Percentiles rank a stretch among this genome's conserved stretches.
Conservation (phyloP, 2,329 filamentous ascomycete species). For the Paecilomyces formosus region DNA sequence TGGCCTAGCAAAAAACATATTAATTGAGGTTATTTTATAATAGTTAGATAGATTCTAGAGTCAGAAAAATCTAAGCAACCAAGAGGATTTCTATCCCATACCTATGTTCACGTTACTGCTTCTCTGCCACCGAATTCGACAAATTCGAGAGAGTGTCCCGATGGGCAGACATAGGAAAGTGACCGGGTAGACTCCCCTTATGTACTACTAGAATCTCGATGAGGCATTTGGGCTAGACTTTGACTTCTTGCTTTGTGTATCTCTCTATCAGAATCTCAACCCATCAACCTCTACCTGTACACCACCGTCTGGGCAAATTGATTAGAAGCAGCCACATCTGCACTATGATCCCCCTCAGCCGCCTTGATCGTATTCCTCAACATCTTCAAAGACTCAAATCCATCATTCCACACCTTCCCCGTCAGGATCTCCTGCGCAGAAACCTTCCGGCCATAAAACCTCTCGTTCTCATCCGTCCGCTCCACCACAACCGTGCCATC, state of each 20-base stretch:
- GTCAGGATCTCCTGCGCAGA: constrained; percentile 56
- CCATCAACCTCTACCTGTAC: no score
- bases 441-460: constrained; percentile 67
- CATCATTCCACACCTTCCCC: constrained; percentile 48
- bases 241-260: no score
- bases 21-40: constrained; percentile 11
- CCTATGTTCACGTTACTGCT: no score
- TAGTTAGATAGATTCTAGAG: no score
- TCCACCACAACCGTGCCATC: constrained; percentile 84
- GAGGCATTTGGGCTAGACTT: background rate
- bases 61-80: no score
- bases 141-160: constrained; percentile 25
- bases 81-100: no score
- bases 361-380: constrained; percentile 79
- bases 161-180: constrained; percentile 9
- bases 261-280: no score
- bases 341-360: constrained; percentile 62
- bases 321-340: background rate
- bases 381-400: constrained; percentile 48
- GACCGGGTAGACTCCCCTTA: no score
- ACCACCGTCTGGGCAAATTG: background rate
- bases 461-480: constrained; percentile 75
- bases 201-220: background rate
- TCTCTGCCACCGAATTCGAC: no score
- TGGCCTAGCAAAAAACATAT: constrained; percentile 23